Base-by-base conservation (phyloP, 2,329 filamentous ascomycete species). In the Rhexocercosporidium sp. region DNA sequence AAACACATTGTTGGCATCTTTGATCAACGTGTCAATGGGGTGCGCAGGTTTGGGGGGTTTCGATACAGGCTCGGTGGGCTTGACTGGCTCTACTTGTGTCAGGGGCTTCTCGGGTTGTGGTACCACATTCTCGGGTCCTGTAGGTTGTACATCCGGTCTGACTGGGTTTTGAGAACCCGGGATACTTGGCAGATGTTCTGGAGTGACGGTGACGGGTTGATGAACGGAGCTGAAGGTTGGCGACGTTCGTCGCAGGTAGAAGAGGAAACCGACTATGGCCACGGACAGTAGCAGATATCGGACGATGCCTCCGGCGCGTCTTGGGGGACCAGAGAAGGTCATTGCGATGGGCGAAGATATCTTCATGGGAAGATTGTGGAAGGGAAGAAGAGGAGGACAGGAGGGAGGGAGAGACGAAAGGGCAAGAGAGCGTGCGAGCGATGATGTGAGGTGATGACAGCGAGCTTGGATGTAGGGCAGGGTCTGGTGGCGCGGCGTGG, bases 11-110 rank as follows among this genome's bases (percentile, higher is more conserved):
- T 81, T 77, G 34, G 82, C 81, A 0, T 75, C 73, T 22, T 76
- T 74, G 44, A 85, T 82, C 12, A 85, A 74, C 8, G 77, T 74
- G 67, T 84, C 82, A 69, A 85, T 83, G 3, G 82, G 81, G 65
- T 85, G 83, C 27, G 64, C 29, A 9, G 34, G 16, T 22, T 60
- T 54, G 9, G 34, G 22, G 29, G 41, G 29, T 27, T 62, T 41
- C 18, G 41, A n/a, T 37, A 37, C 44, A 20, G 39, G 59, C 3
- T 62, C 59, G 41, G 20, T 44, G 49, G 59, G 59, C 22, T 31
- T 49, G n/a, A 47, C 41, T 1, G 59, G 59, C 9, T 62, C 20
- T 37, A 18, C 29, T 34, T 29, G 25, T 8, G 27, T 53, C 49
- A 53, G 49, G 49, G 49, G 25, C 12, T 57, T 56, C 18, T 67